phyloP scores from a whole-genome alignment of 2,329 filamentous ascomycete species.

The Penicillium sp. region DNA sequence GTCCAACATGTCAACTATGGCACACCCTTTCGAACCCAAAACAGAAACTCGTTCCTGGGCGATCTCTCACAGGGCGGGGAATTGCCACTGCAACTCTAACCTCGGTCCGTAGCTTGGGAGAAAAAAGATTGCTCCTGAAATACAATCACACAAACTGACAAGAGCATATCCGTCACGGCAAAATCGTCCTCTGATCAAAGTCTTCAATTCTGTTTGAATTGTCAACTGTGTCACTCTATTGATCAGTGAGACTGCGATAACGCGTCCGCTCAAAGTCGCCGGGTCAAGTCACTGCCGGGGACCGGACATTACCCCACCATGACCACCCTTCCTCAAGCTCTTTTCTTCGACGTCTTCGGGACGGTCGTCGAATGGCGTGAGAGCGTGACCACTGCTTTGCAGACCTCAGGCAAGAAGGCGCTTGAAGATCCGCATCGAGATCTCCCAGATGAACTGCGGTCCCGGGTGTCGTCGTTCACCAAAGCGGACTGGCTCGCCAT shows the following conservation, averaged over 20 bases:
- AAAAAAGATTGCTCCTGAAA: too few species aligned
- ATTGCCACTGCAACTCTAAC: not conserved
- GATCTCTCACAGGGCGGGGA: not conserved
- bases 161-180: too few species aligned
- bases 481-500: constrained; percentile 57
- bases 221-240: too few species aligned
- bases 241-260: too few species aligned
- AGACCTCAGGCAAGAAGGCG: constrained; percentile 43
- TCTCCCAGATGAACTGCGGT: constrained; percentile 44
- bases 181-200: too few species aligned
- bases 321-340: constrained; percentile 17
- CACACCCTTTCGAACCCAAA: too few species aligned
- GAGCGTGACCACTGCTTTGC: constrained; percentile 57
- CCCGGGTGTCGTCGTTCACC: constrained; percentile 48
- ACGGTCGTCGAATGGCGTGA: constrained; percentile 75
- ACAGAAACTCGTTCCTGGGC: too few species aligned
- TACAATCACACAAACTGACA: not conserved
- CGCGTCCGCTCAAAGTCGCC: too few species aligned
- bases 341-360: constrained; percentile 35
- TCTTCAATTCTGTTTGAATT: too few species aligned
- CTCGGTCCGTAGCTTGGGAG: too few species aligned
- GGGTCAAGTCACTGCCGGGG: too few species aligned
- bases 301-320: constrained; percentile 10
- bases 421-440: constrained; percentile 44
- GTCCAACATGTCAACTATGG: too few species aligned